Evolutionary conservation across 345 rosid genomes (phyloP), one percentile per base, ranked within the genome.

Genomic region (Camelina sativa): DNA sequence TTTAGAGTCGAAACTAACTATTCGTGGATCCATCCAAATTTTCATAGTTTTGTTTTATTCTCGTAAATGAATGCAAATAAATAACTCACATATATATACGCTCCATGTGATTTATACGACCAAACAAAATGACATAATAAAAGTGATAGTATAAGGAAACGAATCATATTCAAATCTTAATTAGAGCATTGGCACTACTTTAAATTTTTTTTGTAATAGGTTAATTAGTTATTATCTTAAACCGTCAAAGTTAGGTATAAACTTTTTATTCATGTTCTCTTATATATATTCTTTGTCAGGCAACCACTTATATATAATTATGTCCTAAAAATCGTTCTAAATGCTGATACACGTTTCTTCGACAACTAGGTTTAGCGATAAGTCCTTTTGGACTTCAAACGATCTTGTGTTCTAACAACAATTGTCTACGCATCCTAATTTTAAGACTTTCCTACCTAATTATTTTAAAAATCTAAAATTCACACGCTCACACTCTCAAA

Each of bases 211-310:
- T 43, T 62, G 11, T 9, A 47, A 32, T 48, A 34, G 11, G 54
- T 76, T 63, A 70, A 62, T 76, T 70, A 70, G 67, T 76, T 70
- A 76, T 70, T 38, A 63, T 76, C 66, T 64, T 56, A 48, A 64
- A 76, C 80, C 71, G 76, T 76, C 80, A 70, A 63, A 70, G 76
- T 76, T 76, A 76, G 80, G 71, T 70, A 37, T 47, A 62, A 7
- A 47, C 38, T 56, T 76, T 55, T 47, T 20, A 46, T 55, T 47
- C 46, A 47, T 76, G 53, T 53, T 76, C 75, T 56, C 66, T 23
- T 47, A 51, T 46, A 60, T 41, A 9, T 46, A 47, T n/a, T 16
- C 6, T 54, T 61, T 69, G 53, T 55, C 19, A 53, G 50, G 74
- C 22, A 76, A 61, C 69, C 69, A 76, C 80, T 44, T 40, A 56